Percentiles rank a stretch among this genome's conserved stretches.
Conservation (phyloP, 2,329 filamentous ascomycete genomes). For the Ophiocordyceps camponoti-rufipedis region DNA sequence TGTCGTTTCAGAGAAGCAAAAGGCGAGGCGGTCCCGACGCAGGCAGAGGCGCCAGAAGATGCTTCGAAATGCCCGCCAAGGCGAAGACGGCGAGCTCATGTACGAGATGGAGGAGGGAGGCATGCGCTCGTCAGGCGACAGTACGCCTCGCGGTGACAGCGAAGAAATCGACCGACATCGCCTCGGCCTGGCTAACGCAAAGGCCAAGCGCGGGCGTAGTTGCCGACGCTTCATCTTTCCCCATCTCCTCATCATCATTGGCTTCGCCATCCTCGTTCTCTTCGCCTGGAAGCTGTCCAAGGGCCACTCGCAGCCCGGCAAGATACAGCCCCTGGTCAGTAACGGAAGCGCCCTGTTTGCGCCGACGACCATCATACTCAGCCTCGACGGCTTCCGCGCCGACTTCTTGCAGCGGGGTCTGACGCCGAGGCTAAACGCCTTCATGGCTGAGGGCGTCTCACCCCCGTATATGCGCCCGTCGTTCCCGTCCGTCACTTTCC, state of each 20-base stretch:
- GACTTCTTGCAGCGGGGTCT: constrained; percentile 75
- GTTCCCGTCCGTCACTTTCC: constrained; percentile 92
- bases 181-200: constrained; percentile 28
- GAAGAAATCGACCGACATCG: constrained; percentile 36
- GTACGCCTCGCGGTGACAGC: constrained; percentile 42
- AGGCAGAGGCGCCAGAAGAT: constrained; percentile 33
- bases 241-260: constrained; percentile 29
- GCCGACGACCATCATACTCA: constrained; percentile 85
- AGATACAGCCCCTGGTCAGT: constrained; percentile 24
- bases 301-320: constrained; percentile 16
- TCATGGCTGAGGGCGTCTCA: constrained; percentile 70
- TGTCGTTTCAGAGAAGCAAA: constrained; percentile 29
- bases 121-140: constrained; percentile 42
- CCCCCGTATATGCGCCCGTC: constrained; percentile 86
- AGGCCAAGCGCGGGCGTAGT: constrained; percentile 28
- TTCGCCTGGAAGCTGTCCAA: constrained; percentile 40
- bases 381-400: constrained; percentile 86
- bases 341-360: constrained; percentile 84
- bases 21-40: constrained; percentile 28
- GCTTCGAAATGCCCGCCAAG: constrained; percentile 33
- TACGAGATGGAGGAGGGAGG: constrained; percentile 80
- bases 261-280: constrained; percentile 36
- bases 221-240: constrained; percentile 38
- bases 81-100: constrained; percentile 62
- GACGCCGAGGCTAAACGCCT: constrained; percentile 63